Percentiles rank a stretch among this genome's conserved stretches.
phyloP scores from a whole-genome alignment of 768 basidiomycete genomes.

The Trichaptum fuscoviolaceum region DNA sequence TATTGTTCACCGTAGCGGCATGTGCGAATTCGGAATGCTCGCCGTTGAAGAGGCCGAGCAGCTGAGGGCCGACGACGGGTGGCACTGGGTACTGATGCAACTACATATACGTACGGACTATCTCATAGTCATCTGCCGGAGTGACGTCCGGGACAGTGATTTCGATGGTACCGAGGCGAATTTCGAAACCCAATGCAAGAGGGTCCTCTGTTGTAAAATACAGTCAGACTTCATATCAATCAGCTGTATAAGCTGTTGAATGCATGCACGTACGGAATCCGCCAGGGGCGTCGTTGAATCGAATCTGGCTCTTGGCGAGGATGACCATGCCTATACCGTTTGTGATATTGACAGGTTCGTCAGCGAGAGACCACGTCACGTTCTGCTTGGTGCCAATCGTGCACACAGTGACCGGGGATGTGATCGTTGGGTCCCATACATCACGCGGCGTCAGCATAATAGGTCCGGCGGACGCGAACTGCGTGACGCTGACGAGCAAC shows the following conservation, averaged over 20 bases:
- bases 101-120: conserved; percentile 41
- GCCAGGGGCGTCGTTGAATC: conserved; percentile 23
- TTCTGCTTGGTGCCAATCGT: conserved; percentile 36
- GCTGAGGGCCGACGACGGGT: no score
- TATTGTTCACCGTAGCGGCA: no score
- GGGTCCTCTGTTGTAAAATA: conserved; percentile 21
- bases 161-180: conserved; percentile 32
- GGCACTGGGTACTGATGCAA: no score
- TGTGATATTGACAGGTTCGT: conserved; percentile 36
- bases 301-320: conserved; percentile 26
- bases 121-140: conserved; percentile 34
- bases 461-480: conserved; percentile 26
- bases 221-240: neutral
- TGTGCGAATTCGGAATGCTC: no score
- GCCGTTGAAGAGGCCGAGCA: no score
- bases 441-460: conserved; percentile 29
- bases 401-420: conserved; percentile 42
- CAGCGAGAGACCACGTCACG: conserved; percentile 46
- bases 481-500: conserved; percentile 18
- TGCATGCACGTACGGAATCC: conserved; percentile 20
- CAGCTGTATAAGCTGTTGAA: neutral
- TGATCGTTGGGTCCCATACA: conserved; percentile 44
- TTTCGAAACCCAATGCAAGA: conserved; percentile 33
- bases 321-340: conserved; percentile 35
- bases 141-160: no score